Conservation (phyloP, 2,329 filamentous ascomycete genomes). For the Penicillium sp. region DNA sequence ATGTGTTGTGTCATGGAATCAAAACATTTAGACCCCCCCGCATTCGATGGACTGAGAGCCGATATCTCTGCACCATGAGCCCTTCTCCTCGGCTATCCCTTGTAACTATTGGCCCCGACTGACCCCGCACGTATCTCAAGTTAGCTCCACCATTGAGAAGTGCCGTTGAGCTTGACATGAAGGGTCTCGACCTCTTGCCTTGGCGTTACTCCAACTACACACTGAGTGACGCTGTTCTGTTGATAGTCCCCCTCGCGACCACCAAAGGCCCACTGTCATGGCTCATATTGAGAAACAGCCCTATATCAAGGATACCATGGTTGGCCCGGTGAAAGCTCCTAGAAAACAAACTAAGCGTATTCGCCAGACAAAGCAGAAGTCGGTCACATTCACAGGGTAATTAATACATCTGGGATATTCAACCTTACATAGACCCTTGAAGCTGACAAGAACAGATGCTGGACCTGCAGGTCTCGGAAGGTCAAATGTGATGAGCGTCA, state of each 20-base stretch:
- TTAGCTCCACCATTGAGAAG: background rate
- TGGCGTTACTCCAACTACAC: background rate
- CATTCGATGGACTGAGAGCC: background rate
- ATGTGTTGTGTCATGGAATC: background rate
- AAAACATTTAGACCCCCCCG: background rate
- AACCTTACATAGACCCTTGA: background rate
- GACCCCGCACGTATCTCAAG: background rate
- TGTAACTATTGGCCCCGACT: background rate
- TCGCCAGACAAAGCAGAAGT: conserved; percentile 1
- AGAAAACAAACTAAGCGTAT: background rate
- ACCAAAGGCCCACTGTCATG: background rate
- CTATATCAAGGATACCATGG: background rate
- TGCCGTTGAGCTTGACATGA: background rate
- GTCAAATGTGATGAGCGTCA: conserved; percentile 16
- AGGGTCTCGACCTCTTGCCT: background rate
- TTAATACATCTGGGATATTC: background rate
- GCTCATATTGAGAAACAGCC: background rate
- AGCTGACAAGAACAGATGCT: conserved; percentile 7
- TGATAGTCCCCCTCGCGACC: background rate
- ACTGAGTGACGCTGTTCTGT: background rate
- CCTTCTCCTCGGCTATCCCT: background rate
- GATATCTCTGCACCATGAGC: background rate
- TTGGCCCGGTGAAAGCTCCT: background rate
- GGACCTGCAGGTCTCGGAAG: conserved; percentile 16
- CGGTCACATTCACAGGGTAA: conserved; percentile 4